Conservation (phyloP, 768 basidiomycete genomes). For the Hydnum rufescens region DNA sequence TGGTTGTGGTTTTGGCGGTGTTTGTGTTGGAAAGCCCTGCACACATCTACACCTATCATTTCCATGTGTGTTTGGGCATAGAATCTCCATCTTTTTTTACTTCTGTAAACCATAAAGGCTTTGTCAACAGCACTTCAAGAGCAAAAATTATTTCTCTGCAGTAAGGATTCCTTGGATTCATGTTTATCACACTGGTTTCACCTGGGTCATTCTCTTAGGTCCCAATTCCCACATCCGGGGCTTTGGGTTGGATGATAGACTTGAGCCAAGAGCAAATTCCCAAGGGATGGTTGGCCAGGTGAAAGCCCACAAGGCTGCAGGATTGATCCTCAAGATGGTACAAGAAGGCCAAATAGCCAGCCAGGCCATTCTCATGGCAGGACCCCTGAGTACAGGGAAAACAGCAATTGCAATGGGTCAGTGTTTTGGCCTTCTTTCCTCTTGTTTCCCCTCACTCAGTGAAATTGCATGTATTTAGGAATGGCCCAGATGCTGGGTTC, state of each 20-base stretch:
- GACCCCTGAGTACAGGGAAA: slow-evolving; percentile 92
- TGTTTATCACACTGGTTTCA: too few relatives aligned
- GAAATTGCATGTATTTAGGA: slow-evolving; percentile 25
- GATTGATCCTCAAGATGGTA: slow-evolving; percentile 96
- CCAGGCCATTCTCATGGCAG: slow-evolving; percentile 89
- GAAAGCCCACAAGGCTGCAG: slow-evolving; percentile 91
- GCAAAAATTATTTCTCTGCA: too few relatives aligned
- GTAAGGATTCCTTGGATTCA: too few relatives aligned
- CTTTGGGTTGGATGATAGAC: slow-evolving; percentile 74
- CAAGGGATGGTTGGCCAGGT: slow-evolving; percentile 97
- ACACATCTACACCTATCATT: too few relatives aligned
- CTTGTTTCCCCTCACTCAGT: background rate
- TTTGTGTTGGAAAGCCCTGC: too few relatives aligned
- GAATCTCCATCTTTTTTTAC: too few relatives aligned
- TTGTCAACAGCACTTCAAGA: too few relatives aligned
- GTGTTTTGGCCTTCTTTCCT: slow-evolving; percentile 14
- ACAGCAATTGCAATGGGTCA: slow-evolving; percentile 92
- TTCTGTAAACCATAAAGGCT: too few relatives aligned
- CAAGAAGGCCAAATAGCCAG: slow-evolving; percentile 92
- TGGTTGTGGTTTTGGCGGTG: too few relatives aligned
- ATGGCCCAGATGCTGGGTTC: slow-evolving; percentile 91
- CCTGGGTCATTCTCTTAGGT: slow-evolving; percentile 24
- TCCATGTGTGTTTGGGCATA: too few relatives aligned
- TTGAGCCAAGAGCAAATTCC: slow-evolving; percentile 73
- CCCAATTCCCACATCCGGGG: slow-evolving; percentile 92